A percentile compares a stretch with the other conserved stretches of the same genome.
phyloP scores from a whole-genome alignment of 169 alveolate species.

The Babesia gibsoni region DNA sequence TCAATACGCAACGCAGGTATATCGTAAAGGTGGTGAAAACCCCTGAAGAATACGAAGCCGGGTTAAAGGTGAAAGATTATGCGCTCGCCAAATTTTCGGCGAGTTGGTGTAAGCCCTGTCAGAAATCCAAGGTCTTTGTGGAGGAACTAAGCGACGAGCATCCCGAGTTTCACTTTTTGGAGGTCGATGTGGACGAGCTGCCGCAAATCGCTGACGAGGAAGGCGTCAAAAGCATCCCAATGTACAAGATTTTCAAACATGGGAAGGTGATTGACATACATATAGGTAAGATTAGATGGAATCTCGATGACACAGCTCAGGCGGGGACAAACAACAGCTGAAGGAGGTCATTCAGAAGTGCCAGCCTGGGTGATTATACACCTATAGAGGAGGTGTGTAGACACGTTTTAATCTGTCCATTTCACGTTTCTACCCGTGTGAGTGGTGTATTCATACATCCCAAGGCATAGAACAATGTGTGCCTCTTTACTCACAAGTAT shows the following conservation, averaged over 20 bases:
- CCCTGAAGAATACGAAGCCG: constrained; percentile 67
- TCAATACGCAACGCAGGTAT: constrained; percentile 29
- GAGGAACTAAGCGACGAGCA: constrained; percentile 62
- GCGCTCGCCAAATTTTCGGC: constrained; percentile 77
- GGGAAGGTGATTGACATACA: constrained; percentile 58
- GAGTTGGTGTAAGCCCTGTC: constrained; percentile 80
- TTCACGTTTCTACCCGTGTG: too few relatives aligned
- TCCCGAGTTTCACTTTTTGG: constrained; percentile 46
- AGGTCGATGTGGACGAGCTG: constrained; percentile 60
- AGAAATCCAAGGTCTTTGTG: constrained; percentile 71
- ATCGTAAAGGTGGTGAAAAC: constrained; percentile 50
- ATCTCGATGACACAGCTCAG: not conserved
- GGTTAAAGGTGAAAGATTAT: constrained; percentile 48
- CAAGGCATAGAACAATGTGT: too few relatives aligned
- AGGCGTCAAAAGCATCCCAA: constrained; percentile 64
- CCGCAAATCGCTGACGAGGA: constrained; percentile 69
- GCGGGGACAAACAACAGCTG: constrained; percentile 44
- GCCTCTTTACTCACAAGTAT: too few relatives aligned
- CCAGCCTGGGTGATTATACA: too few relatives aligned
- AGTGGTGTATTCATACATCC: too few relatives aligned
- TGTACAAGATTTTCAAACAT: constrained; percentile 53
- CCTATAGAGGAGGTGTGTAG: too few relatives aligned
- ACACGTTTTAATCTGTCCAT: too few relatives aligned
- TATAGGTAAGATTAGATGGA: constrained; percentile 33
- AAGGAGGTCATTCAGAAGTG: constrained; percentile 18